Evolutionary conservation across 2,329 filamentous ascomycete species (phyloP), one percentile per base, ranked within the genome.

Genomic region (Ascochyta viciae-villosae): DNA sequence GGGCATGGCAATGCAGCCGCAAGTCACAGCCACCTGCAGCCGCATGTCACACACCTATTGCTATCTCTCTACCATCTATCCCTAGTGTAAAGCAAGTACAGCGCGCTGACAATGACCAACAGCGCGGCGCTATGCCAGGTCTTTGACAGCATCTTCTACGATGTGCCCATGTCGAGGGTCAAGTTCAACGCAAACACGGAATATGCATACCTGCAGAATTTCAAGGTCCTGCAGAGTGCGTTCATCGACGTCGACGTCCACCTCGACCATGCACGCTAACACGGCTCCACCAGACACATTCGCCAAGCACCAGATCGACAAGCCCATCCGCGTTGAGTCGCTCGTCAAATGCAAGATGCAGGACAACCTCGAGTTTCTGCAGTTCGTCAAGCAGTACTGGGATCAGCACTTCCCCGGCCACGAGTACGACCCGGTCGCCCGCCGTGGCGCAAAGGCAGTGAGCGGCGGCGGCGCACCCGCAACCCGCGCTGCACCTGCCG

Each of bases 281-380:
- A 41, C 24, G 6, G n/a, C 19, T 19, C 19, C 19, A 19, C 23
- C 70, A 92, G 94, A 92, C 77, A 84, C 85, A 63, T 98, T 98
- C 74, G 83, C 87, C 60, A 90, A 90, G 77, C 93, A 98, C 80
- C 83, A 87, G 63, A 85, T 99, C 81, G 93, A 98, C 70, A 92
- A 92, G 76, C 89, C 90, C 26, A 88, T 99, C 68, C 92, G 92
- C 57, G 92, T 98, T 75, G 87, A 96, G 77, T 83, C 85, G 55
- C 87, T 99, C 57, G 87, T 95, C 70, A 99, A 98, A 79, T 99
- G 95, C 84, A 97, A 96, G 83, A 99, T 99, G 94, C 95, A 99
- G 84, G 95, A 99, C 79, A 99, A 99, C 82, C 90, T 99, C 69
- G 95, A 98, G 75, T 99, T 99, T 77, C 83, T 99, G 58, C 95